phyloP scores from a whole-genome alignment of 495 filamentous ascomycete species.

The Staphylotrichum longicolle region DNA sequence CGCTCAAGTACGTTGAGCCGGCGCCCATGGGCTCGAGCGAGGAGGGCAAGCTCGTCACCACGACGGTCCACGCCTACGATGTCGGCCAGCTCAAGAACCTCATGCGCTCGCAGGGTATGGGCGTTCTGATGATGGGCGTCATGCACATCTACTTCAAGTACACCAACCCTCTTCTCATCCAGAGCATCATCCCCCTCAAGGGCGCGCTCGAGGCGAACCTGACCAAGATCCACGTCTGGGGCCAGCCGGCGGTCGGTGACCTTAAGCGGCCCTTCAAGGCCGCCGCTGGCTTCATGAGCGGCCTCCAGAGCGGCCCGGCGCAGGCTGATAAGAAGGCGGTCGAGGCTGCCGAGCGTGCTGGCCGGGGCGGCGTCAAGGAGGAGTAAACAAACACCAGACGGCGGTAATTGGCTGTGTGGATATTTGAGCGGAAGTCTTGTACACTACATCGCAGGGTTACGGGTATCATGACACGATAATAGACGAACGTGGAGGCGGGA shows the following conservation, averaged over 20 bases:
- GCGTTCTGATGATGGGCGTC: conserved; percentile 93
- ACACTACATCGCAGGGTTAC: conserved; percentile 8
- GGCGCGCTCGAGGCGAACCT: conserved; percentile 89
- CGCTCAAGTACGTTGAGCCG: conserved; percentile 96
- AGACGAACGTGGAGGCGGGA: not conserved
- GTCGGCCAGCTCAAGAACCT: conserved; percentile 74
- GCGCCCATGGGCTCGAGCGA: conserved; percentile 87
- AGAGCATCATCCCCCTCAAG: conserved; percentile 98
- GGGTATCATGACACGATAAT: conserved; percentile 4
- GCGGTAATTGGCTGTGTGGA: not conserved
- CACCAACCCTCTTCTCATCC: conserved; percentile 97
- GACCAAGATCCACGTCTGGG: conserved; percentile 90
- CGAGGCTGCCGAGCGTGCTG: conserved; percentile 80
- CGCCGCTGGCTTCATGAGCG: conserved; percentile 73
- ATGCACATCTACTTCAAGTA: conserved; percentile 99
- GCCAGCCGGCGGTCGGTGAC: conserved; percentile 85
- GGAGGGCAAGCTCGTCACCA: conserved; percentile 91
- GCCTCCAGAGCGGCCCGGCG: conserved; percentile 62
- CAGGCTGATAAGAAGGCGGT: conserved; percentile 97
- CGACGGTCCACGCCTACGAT: conserved; percentile 93
- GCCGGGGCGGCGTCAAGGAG: conserved; percentile 84
- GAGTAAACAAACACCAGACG: conserved; percentile 55
- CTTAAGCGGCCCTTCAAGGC: conserved; percentile 95
- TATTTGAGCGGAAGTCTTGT: conserved; percentile 6
- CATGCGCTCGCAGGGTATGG: conserved; percentile 88